Conservation (phyloP, 768 basidiomycete genomes). For the Tulasnella sp. region DNA sequence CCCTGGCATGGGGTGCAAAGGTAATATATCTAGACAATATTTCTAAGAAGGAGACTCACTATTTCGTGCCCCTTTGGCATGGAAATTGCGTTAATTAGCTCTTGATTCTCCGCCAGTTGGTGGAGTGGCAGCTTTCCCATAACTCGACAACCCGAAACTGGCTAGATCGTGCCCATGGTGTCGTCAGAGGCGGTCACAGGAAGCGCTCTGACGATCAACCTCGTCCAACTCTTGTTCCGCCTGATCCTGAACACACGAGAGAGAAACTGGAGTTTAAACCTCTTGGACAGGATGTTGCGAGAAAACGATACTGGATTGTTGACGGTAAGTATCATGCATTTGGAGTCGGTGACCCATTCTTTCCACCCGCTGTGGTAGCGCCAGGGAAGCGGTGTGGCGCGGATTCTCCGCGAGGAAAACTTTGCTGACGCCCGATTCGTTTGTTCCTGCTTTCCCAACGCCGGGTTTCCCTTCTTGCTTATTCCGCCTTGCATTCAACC, state of each 20-base stretch:
- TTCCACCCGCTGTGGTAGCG: slow-evolving; percentile 37
- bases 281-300: slow-evolving; percentile 64
- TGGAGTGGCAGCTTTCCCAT: slow-evolving; percentile 74
- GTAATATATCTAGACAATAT: slow-evolving; percentile 32
- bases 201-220: slow-evolving; percentile 58
- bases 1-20: slow-evolving; percentile 75
- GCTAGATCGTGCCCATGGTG: slow-evolving; percentile 83
- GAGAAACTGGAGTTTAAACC: slow-evolving; percentile 59
- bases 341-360: slow-evolving; percentile 26
- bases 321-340: slow-evolving; percentile 68
- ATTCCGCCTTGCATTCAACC: background rate
- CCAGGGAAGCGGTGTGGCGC: slow-evolving; percentile 5
- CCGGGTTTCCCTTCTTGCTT: background rate
- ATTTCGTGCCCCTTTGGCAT: background rate
- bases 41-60: background rate
- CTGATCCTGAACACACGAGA: slow-evolving; percentile 57
- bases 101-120: slow-evolving; percentile 72
- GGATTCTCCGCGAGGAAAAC: background rate
- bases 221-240: slow-evolving; percentile 35
- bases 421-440: background rate
- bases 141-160: slow-evolving; percentile 56
- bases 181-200: slow-evolving; percentile 76
- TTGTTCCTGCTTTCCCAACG: slow-evolving; percentile 11
- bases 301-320: slow-evolving; percentile 77
- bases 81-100: slow-evolving; percentile 42